Conservation (phyloP, 768 basidiomycete species). For the Boletellus emodensis region DNA sequence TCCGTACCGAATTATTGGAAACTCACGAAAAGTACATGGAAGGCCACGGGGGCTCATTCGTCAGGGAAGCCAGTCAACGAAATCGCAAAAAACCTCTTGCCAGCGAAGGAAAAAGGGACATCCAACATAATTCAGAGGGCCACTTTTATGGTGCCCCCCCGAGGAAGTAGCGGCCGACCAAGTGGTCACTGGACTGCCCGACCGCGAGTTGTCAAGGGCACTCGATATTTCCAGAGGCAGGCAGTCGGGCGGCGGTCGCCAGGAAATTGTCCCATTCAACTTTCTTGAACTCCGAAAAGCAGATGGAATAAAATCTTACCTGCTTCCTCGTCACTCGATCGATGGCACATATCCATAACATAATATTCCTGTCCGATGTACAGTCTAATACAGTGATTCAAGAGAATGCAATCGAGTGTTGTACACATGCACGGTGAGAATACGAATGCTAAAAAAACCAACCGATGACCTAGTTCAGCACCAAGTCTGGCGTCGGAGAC, state of each 20-base stretch:
- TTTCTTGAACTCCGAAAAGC: too few species aligned
- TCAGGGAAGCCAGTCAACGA: conserved; percentile 46
- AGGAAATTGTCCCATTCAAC: too few species aligned
- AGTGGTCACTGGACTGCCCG: conserved; percentile 22
- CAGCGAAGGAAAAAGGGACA: conserved; percentile 24
- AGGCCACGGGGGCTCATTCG: conserved; percentile 52
- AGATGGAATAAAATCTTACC: too few species aligned
- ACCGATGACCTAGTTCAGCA: conserved; percentile 10
- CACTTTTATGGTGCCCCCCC: too few species aligned
- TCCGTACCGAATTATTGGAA: conserved; percentile 43
- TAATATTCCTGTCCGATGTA: conserved; percentile 11
- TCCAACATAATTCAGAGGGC: conserved; percentile 33
- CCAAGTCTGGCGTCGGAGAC: conserved; percentile 39
- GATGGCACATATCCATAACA: conserved; percentile 8
- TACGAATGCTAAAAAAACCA: conserved; percentile 11
- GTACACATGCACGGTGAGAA: conserved; percentile 20
- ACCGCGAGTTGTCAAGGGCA: too few species aligned
- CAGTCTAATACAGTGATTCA: conserved; percentile 24
- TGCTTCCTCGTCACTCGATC: too few species aligned
- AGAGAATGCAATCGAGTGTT: conserved; percentile 20
- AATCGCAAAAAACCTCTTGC: conserved; percentile 38
- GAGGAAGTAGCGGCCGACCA: conserved; percentile 1
- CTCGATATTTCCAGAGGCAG: too few species aligned
- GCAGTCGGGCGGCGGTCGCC: too few species aligned
- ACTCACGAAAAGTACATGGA: conserved; percentile 40